A percentile compares a stretch with the other conserved stretches of the same genome.
Evolutionary conservation across 2,329 filamentous ascomycete species (phyloP).

Genomic region (Macroventuria anomochaeta): DNA sequence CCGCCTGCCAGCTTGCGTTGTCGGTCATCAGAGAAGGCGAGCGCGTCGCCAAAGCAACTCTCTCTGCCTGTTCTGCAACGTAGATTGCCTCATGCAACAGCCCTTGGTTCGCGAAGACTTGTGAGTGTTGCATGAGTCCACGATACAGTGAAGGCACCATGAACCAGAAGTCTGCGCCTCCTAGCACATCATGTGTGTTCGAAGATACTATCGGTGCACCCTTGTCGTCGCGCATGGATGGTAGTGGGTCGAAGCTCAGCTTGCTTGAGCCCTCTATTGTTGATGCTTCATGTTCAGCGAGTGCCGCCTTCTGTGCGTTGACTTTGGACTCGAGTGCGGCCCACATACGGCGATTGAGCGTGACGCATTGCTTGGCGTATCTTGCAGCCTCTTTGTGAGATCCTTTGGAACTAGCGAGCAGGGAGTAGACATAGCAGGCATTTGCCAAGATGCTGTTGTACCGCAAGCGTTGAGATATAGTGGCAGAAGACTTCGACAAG

Average conservation of each 20-base stretch:
- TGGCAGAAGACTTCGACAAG: constrained; percentile 40
- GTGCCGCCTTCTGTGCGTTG: constrained; percentile 26
- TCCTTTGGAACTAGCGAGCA: constrained; percentile 66
- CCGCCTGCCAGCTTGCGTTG: constrained; percentile 54
- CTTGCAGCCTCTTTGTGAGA: constrained; percentile 54
- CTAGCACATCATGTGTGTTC: constrained; percentile 54
- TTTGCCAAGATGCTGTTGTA: constrained; percentile 63
- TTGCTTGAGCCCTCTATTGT: constrained; percentile 27
- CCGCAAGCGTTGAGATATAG: constrained; percentile 43
- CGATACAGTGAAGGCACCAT: constrained; percentile 76
- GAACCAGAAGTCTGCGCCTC: constrained; percentile 78
- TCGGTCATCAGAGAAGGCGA: constrained; percentile 62
- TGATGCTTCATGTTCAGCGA: constrained; percentile 21
- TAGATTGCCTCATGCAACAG: constrained; percentile 88
- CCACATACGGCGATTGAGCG: constrained; percentile 60
- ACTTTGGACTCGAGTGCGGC: constrained; percentile 56
- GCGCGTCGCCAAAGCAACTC: constrained; percentile 72
- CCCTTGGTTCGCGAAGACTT: constrained; percentile 81
- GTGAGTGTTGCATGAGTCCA: constrained; percentile 74
- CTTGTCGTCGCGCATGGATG: constrained; percentile 39
- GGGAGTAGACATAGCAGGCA: constrained; percentile 69
- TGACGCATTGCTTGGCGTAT: constrained; percentile 57
- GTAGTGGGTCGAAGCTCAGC: constrained; percentile 34
- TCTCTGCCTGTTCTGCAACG: constrained; percentile 83
- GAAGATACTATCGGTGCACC: constrained; percentile 47